Conservation (phyloP, 768 basidiomycete genomes). For the Suillus paluster region DNA sequence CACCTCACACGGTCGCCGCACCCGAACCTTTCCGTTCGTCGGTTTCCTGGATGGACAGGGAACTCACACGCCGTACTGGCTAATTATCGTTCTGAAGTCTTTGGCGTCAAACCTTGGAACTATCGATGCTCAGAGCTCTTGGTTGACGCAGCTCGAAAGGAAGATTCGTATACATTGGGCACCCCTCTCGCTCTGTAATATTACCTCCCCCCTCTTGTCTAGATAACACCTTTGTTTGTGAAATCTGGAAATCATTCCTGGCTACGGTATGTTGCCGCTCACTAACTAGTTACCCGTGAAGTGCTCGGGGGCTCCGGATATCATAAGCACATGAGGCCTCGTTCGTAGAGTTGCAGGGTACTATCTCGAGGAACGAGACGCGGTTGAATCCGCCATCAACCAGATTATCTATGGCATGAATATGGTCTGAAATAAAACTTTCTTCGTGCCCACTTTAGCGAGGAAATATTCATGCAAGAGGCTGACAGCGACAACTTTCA, state of each 20-base stretch:
- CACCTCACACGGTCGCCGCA: constrained; percentile 15
- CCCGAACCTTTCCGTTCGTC: background rate
- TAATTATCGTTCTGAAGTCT: background rate
- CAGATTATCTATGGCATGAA: too few relatives aligned
- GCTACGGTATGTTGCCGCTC: background rate
- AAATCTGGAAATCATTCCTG: background rate
- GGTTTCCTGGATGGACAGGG: background rate
- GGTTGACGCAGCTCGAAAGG: background rate
- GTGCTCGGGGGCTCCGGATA: background rate
- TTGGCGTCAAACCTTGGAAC: background rate
- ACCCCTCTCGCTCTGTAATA: background rate
- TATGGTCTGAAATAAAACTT: background rate
- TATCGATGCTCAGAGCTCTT: background rate
- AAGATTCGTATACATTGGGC: background rate
- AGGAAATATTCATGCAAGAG: too few relatives aligned
- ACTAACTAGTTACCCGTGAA: background rate
- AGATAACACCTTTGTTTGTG: background rate
- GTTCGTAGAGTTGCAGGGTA: too few relatives aligned
- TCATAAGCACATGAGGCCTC: background rate
- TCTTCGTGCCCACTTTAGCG: background rate
- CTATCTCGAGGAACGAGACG: too few relatives aligned
- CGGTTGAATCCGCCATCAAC: too few relatives aligned
- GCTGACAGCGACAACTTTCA: too few relatives aligned
- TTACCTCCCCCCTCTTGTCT: too few relatives aligned
- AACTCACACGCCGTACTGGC: background rate